Percentiles rank a stretch among this genome's conserved stretches.
phyloP scores from a whole-genome alignment of 345 rosid species.

The Arabidopsis arenosa region DNA sequence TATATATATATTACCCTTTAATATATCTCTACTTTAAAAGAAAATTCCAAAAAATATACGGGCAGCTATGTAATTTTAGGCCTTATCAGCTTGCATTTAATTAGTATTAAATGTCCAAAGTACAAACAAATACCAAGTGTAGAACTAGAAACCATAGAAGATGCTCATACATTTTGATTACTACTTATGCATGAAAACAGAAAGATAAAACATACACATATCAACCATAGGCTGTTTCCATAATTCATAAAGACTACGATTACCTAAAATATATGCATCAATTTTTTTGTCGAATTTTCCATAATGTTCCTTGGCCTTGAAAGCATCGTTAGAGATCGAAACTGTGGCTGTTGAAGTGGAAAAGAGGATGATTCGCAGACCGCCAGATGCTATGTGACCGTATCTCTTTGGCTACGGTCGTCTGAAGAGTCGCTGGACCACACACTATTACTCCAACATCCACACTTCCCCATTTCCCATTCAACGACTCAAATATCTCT shows the following conservation, averaged over 20 bases:
- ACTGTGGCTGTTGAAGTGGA: constrained; percentile 86
- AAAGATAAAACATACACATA: constrained; percentile 17
- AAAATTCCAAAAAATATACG: neutral
- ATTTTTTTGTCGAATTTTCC: neutral
- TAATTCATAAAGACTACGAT: constrained; percentile 2
- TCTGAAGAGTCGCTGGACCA: constrained; percentile 77
- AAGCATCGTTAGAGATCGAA: constrained; percentile 61
- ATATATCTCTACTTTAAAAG: neutral
- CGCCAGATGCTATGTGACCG: constrained; percentile 62
- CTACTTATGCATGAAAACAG: constrained; percentile 2
- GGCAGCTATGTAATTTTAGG: neutral
- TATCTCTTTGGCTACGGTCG: constrained; percentile 80
- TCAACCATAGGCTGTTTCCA: constrained; percentile 3
- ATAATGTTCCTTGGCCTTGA: neutral
- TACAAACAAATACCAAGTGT: neutral
- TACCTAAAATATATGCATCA: neutral
- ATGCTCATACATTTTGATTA: constrained; percentile 12
- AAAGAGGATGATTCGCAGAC: constrained; percentile 51
- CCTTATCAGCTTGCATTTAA: neutral
- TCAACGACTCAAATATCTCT: constrained; percentile 63
- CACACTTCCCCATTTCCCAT: constrained; percentile 67
- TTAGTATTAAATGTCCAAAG: neutral
- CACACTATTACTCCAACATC: constrained; percentile 88
- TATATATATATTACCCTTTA: too few relatives aligned
- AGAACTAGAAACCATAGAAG: neutral